Evolutionary conservation across 75 land plant genomes (phyloP), one percentile per base, ranked within the genome.

Genomic region (Isoetes taiwanensis): DNA sequence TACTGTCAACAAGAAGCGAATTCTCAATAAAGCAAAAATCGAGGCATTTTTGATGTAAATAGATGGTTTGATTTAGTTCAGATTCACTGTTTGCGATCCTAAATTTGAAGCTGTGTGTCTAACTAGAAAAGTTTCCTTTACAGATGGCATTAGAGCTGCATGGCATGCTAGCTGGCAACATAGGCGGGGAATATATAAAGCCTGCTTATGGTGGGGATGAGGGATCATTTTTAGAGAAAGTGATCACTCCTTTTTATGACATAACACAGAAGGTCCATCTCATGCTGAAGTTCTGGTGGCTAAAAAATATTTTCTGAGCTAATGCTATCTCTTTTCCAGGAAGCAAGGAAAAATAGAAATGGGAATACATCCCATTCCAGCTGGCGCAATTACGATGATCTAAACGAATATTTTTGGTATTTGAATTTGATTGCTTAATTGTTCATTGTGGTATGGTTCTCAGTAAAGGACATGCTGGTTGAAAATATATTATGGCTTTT

Each of bases 171-270:
- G 50, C 50, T n/a, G 50, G 50, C 4, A 46, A 46, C 23, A 23
- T 46, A 19, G 25, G 50, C 50, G 50, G 50, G 8, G 50, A 46
- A 4, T 46, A 46, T 16, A 46, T 46, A 6, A 46, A 46, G 19
- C 50, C 50, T 46, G 50, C 50, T 46, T 46, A 46, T 23, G 50
- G 50, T 46, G 50, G 50, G 6, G 50, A 46, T n/a, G 50, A 46
- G 25, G 50, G 25, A 23, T 46, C 50, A 6, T 46, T 46, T n/a
- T 23, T 46, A 46, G 21, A 23, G 16, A 46, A 46, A 46, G 50
- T 46, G 16, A 23, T 46, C 16, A 46, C 50, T 5, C 50, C 50
- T 4, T 19, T 46, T 8, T 46, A 46, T 23, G 50, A 46, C 4
- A 46, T 46, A 6, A 46, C 23, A 19, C 25, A 46, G 19, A 46